Conservation (phyloP, 495 filamentous ascomycete species). For the Tuber microsphaerosporum region DNA sequence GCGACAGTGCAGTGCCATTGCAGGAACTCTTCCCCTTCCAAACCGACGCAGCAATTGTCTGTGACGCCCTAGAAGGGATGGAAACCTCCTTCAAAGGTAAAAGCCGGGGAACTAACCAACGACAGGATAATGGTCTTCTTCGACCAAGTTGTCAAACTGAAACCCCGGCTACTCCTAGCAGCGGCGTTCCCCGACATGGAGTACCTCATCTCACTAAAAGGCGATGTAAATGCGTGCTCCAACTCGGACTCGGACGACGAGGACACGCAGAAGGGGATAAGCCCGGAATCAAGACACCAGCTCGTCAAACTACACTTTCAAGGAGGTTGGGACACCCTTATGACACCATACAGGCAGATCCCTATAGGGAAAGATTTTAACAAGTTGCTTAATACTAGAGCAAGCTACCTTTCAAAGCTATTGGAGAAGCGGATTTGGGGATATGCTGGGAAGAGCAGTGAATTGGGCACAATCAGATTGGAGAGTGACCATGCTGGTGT, state of each 20-base stretch:
- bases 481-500: conserved; percentile 82
- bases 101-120: conserved; percentile 69
- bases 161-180: conserved; percentile 72
- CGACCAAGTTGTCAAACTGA: conserved; percentile 77
- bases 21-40: conserved; percentile 68
- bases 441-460: conserved; percentile 70
- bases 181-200: conserved; percentile 89
- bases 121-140: conserved; percentile 80
- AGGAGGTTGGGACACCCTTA: conserved; percentile 73
- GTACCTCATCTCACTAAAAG: conserved; percentile 50
- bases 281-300: conserved; percentile 48
- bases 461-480: conserved; percentile 75
- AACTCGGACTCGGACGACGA: conserved; percentile 42
- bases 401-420: conserved; percentile 63
- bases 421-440: conserved; percentile 89
- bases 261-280: conserved; percentile 49
- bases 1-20: conserved; percentile 44
- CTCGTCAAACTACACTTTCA: conserved; percentile 69
- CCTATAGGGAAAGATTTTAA: conserved; percentile 66
- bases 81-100: conserved; percentile 63
- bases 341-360: conserved; percentile 69
- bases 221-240: not conserved
- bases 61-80: conserved; percentile 59
- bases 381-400: conserved; percentile 62
- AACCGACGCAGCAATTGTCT: conserved; percentile 61